Evolutionary conservation across 345 rosid species (phyloP), one percentile per base, ranked within the genome.

Genomic region (Citrus mangshanensis): DNA sequence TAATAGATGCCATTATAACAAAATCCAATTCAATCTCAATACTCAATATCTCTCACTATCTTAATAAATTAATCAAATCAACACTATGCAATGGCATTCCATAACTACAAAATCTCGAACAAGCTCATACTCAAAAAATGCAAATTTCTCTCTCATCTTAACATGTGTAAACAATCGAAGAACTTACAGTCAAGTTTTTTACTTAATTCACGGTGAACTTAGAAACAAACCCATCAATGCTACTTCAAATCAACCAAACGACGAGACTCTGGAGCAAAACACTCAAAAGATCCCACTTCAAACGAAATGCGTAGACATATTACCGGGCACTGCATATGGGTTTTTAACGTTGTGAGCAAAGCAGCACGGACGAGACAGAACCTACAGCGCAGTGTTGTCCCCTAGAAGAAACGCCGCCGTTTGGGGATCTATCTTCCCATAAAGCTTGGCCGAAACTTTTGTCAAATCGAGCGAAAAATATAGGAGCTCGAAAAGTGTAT

Each of bases 1-100:
- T 86, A 72, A 91, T 86, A 62, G 93, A 89, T 71, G 93, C 89
- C 95, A 89, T 89, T n/a, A 70, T 54, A n/a, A 81, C 32, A 49
- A 84, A 82, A 84, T 55, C 78, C 32, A 64, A 32, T 70, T 51
- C 30, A 70, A 51, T 51, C 74, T 25, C 37, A 35, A 3, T 68
- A 37, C 51, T 13, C 51, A 46, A 13, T 46, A 12, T 46, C 51
- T 69, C 80, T 59, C 32, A 70, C 27, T n/a, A 2, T 74, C 62
- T 71, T 30, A 46, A 51, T 51, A 7, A 38, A 19, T 46, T 66
- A 75, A 7, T 71, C 61, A 64, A 76, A 72, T 25, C 28, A 42
- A 51, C 5, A 51, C 55, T 1, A 32, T 14, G 21, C 25, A 61
- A 56, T 69, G 38, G 10, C 54, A 68, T 37, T 68, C 37, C 28